Evolutionary conservation across 371 early-diverging fungal species (phyloP).

Genomic region (Mucor racemosus): DNA sequence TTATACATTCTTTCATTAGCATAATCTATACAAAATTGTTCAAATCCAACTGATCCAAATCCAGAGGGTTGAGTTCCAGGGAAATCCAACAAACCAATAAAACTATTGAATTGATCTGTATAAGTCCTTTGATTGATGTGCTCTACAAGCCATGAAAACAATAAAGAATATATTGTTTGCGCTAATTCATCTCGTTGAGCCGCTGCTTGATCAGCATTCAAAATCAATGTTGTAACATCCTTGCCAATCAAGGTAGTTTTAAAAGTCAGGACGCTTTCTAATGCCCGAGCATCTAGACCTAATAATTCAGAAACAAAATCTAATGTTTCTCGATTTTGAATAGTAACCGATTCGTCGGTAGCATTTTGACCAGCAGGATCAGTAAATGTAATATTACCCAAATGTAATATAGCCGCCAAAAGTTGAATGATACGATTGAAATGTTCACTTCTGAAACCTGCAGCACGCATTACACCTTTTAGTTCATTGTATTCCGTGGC

Average conservation of each 20-base stretch:
- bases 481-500: slow-evolving; percentile 69
- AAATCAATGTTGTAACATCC: slow-evolving; percentile 56
- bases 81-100: slow-evolving; percentile 75
- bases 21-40: slow-evolving; percentile 77
- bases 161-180: slow-evolving; percentile 22
- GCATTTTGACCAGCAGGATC: slow-evolving; percentile 32
- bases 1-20: slow-evolving; percentile 79
- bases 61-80: slow-evolving; percentile 52
- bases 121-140: slow-evolving; percentile 31
- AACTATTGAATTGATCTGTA: slow-evolving; percentile 63
- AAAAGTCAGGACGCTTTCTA: slow-evolving; percentile 51
- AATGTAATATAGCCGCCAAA: slow-evolving; percentile 73
- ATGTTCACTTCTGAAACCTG: slow-evolving; percentile 82
- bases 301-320: slow-evolving; percentile 72
- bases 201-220: slow-evolving; percentile 54
- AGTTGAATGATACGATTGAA: slow-evolving; percentile 70
- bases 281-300: slow-evolving; percentile 67
- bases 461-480: slow-evolving; percentile 74
- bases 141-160: slow-evolving; percentile 36
- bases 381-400: slow-evolving; percentile 73
- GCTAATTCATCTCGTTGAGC: slow-evolving; percentile 34
- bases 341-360: slow-evolving; percentile 49
- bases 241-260: slow-evolving; percentile 34
- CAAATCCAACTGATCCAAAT: slow-evolving; percentile 50
- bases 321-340: slow-evolving; percentile 61